Evolutionary conservation across 306 rosid species (phyloP), one percentile per base, ranked within the genome.

Genomic region (Ormosia emarginata): DNA sequence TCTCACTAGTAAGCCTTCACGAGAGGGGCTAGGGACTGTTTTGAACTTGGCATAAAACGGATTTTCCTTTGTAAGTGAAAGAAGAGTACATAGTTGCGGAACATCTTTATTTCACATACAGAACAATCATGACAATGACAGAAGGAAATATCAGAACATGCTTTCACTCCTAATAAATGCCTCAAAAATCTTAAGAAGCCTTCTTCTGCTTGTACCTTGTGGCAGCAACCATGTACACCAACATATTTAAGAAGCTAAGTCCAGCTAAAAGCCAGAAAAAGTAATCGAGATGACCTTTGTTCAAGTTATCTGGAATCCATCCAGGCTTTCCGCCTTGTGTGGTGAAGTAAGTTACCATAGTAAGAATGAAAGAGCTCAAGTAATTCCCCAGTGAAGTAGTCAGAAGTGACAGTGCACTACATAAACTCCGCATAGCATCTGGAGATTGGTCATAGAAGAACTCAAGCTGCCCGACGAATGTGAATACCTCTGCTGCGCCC

Each of bases 391-490:
- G 66, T 2, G 96, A 79, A 74, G 40, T 93, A 3, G 98, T 95
- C 79, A 95, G 83, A 53, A 95, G 95, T 2, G 98, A 89, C 79
- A 95, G 79, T 7, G 99, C 99, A 46, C 98, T 93, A 82, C 99
- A 95, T 70, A 95, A 85, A 84, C 98, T 93, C 77, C 99, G 85
- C 98, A 95, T 95, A 0, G 98, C 99, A 62, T 95, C 99, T 0
- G 98, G 99, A 44, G 99, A 93, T 83, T 95, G 98, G 70, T 95
- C 98, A 10, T 95, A 93, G 88, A 95, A 95, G 89, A 95, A 95
- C 90, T 95, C 97, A 0, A 92, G 93, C 85, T 95, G 98, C 49
- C 99, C 99, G 2, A 95, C 86, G 50, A 92, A 93, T 18, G 96
- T 93, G 85, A 74, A 95, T 33, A 95, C 77, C 85, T 95, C 99